phyloP scores from a whole-genome alignment of 129 eudicot genomes.

The Centaurea solstitialis region DNA sequence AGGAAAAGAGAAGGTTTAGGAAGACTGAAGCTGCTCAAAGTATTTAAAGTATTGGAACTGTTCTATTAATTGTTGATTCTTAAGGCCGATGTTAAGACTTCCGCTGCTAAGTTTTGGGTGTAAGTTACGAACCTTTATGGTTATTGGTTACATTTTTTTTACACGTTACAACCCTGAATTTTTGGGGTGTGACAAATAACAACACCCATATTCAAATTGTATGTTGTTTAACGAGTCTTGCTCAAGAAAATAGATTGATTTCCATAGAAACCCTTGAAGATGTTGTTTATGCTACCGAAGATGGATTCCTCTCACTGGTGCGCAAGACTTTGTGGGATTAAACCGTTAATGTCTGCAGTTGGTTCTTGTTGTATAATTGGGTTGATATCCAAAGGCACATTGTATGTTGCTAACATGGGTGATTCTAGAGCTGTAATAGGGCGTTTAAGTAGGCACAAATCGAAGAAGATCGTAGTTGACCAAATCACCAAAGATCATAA shows the following conservation, averaged over 20 bases:
- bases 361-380: constrained; percentile 92
- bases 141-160: too few relatives aligned
- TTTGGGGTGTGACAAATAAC: too few relatives aligned
- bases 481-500: constrained; percentile 78
- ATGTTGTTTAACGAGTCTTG: constrained; percentile 32
- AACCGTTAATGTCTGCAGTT: constrained; percentile 61
- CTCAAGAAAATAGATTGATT: constrained; percentile 54
- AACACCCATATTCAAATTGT: not conserved
- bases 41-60: too few relatives aligned
- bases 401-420: constrained; percentile 73
- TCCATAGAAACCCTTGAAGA: constrained; percentile 42
- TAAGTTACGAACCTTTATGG: too few relatives aligned
- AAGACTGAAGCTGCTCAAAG: too few relatives aligned
- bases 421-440: constrained; percentile 89
- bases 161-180: too few relatives aligned
- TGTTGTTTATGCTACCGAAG: constrained; percentile 77
- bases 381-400: constrained; percentile 56
- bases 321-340: constrained; percentile 41
- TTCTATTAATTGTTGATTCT: too few relatives aligned
- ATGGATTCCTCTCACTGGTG: constrained; percentile 55
- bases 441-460: constrained; percentile 26
- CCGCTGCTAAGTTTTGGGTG: too few relatives aligned
- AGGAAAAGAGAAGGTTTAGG: too few relatives aligned
- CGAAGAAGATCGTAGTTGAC: constrained; percentile 61
- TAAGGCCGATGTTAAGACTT: too few relatives aligned